Conservation (phyloP, 2,329 filamentous ascomycete genomes). For the Botrytis hyacinthi region DNA sequence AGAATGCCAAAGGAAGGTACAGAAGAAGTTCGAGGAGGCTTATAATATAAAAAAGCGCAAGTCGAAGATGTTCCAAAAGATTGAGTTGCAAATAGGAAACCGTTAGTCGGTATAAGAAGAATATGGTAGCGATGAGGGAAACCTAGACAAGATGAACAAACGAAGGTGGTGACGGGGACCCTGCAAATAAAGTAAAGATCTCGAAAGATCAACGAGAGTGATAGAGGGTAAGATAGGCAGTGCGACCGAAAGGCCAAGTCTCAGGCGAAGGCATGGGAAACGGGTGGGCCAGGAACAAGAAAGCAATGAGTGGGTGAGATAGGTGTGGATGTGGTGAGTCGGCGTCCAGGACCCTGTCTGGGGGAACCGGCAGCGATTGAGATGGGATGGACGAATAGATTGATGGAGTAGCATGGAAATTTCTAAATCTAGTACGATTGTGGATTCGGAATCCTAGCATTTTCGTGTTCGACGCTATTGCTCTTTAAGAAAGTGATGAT, state of each 20-base stretch:
- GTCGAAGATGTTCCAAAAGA: slow-evolving; percentile 38
- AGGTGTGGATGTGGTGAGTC: slow-evolving; percentile 17
- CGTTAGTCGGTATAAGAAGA: slow-evolving; percentile 39
- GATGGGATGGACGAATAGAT: slow-evolving; percentile 28
- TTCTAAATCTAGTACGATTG: slow-evolving; percentile 28
- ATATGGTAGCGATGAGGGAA: slow-evolving; percentile 33
- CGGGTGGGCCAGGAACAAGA: slow-evolving; percentile 34
- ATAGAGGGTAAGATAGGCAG: slow-evolving; percentile 38
- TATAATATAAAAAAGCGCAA: slow-evolving; percentile 36
- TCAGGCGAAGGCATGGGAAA: slow-evolving; percentile 27
- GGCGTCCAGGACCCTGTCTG: slow-evolving; percentile 30
- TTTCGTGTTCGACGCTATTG: slow-evolving; percentile 24
- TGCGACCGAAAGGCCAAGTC: slow-evolving; percentile 32
- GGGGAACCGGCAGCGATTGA: slow-evolving; percentile 31
- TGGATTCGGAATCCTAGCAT: slow-evolving; percentile 9
- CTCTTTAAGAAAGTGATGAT: slow-evolving; percentile 17
- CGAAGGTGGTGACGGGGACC: slow-evolving; percentile 38
- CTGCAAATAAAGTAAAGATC: slow-evolving; percentile 40
- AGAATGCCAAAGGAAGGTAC: slow-evolving; percentile 40
- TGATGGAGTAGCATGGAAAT: slow-evolving; percentile 19
- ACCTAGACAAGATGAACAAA: slow-evolving; percentile 35
- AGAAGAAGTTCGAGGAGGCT: slow-evolving; percentile 38
- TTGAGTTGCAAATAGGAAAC: slow-evolving; percentile 39
- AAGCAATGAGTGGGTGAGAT: slow-evolving; percentile 23
- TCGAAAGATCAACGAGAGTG: slow-evolving; percentile 34